Evolutionary conservation across 1,284 basidiomycete species (phyloP).

Genomic region (Trichosporon faecale): DNA sequence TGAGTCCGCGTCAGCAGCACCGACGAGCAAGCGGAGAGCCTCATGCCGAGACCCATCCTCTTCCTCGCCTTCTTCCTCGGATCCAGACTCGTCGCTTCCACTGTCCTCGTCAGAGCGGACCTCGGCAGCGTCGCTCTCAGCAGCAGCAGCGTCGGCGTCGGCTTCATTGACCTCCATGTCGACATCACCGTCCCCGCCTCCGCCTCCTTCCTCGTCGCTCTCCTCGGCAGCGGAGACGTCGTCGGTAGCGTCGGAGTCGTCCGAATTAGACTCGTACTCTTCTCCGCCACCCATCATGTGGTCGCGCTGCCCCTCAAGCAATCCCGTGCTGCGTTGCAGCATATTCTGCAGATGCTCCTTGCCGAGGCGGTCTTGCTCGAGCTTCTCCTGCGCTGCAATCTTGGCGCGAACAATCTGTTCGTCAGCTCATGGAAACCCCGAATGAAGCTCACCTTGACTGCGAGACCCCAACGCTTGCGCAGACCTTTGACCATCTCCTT

Average conservation of each 20-base stretch:
- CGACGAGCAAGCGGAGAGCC: neutral
- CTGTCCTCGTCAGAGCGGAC: slow-evolving; percentile 30
- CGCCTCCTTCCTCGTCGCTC: slow-evolving; percentile 44
- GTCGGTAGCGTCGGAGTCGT: slow-evolving; percentile 32
- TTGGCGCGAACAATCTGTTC: slow-evolving; percentile 66
- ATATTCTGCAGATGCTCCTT: slow-evolving; percentile 87
- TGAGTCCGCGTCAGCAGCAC: neutral
- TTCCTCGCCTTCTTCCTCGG: neutral
- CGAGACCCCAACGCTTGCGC: slow-evolving; percentile 73
- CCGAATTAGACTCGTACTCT: slow-evolving; percentile 23
- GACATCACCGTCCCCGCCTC: slow-evolving; percentile 23
- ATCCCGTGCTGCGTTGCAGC: slow-evolving; percentile 80
- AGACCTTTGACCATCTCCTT: slow-evolving; percentile 66
- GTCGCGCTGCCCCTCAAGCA: slow-evolving; percentile 77
- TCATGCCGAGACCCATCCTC: neutral
- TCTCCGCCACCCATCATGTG: slow-evolving; percentile 56
- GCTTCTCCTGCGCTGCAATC: slow-evolving; percentile 59
- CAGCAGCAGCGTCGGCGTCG: slow-evolving; percentile 26
- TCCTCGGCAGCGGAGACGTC: slow-evolving; percentile 33
- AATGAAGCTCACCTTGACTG: slow-evolving; percentile 68
- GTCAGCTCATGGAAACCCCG: slow-evolving; percentile 2
- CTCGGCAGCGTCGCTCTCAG: slow-evolving; percentile 22
- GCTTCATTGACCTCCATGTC: slow-evolving; percentile 19
- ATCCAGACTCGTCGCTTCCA: neutral
- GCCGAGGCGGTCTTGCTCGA: slow-evolving; percentile 65